These are phyloP conservation scores for Cladosporium halotolerans DNA, from an alignment of 2,329 filamentous ascomycete species.

Conservation along the genomic window DNA sequence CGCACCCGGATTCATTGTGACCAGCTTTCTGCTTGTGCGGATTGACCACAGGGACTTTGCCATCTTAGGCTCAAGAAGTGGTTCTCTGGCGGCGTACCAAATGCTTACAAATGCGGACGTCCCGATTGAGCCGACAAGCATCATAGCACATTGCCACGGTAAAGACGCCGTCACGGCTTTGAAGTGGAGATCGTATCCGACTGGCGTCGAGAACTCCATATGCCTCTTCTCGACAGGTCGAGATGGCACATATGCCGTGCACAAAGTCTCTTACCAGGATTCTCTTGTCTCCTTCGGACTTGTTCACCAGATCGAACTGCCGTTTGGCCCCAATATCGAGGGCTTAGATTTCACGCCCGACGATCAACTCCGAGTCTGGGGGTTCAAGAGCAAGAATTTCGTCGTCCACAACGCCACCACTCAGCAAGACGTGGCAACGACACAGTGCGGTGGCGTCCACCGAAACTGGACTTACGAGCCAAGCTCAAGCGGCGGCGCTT, in stretches of 20 bases:
- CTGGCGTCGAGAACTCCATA: slow-evolving; percentile 29
- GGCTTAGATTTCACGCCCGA: slow-evolving; percentile 54
- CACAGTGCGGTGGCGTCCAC: slow-evolving; percentile 82
- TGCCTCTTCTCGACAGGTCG: slow-evolving; percentile 64
- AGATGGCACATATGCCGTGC: slow-evolving; percentile 70
- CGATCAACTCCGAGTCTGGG: slow-evolving; percentile 63
- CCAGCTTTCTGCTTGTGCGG: slow-evolving; percentile 36
- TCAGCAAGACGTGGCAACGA: slow-evolving; percentile 61
- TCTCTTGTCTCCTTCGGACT: slow-evolving; percentile 40
- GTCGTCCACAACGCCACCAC: slow-evolving; percentile 72
- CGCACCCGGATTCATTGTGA: slow-evolving; percentile 45
- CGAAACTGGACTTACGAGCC: slow-evolving; percentile 61
- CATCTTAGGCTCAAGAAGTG: slow-evolving; percentile 51
- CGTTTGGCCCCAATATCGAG: slow-evolving; percentile 72
- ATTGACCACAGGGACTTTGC: slow-evolving; percentile 2
- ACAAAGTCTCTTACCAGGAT: slow-evolving; percentile 24
- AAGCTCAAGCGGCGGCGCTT: slow-evolving; percentile 39
- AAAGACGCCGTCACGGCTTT: slow-evolving; percentile 66
- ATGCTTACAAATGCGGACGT: neutral
- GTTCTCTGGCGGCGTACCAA: slow-evolving; percentile 42
- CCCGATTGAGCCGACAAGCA: neutral
- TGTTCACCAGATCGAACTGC: slow-evolving; percentile 61
- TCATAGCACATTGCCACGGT: slow-evolving; percentile 33
- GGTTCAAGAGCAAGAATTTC: slow-evolving; percentile 75
- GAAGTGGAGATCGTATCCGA: slow-evolving; percentile 23